Base-by-base conservation (phyloP, 1,284 basidiomycete species). In the Trametes versicolor region DNA sequence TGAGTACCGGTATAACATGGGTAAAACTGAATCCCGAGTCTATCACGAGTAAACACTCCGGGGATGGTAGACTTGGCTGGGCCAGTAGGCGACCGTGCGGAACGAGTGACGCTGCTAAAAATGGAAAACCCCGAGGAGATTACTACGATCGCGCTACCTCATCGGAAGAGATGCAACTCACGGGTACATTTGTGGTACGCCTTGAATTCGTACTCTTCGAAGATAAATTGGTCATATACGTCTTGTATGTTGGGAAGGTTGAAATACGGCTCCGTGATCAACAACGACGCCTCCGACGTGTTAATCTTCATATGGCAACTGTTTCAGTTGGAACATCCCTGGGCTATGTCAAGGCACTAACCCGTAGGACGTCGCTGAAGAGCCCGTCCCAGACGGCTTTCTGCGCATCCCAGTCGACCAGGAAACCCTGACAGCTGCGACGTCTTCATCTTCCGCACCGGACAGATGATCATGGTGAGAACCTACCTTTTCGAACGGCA, bases 11-110 rank as follows among this genome's bases (percentile, higher is more conserved):
- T 15, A 98, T 83, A 61, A 96, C 86, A 76, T 98, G 96, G 3
- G 95, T 96, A 78, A 91, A 97, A 76, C 93, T 95, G 82, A 96
- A 97, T 6, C 97, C 96, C 2, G 92, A 88, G 77, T 99, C 97
- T 47, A 98, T 83, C 58, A 98, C 82, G 52, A 98, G 78, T 69
- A 87, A 81, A 73, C 95, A 96, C 74, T 97, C 92, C 9, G 97
- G 90, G 60, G 80, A 60, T 59, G 85, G 80, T 17, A 82, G 63
- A 37, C 77, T 76, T 64, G 79, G 76, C 72, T 77, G 79, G 45
- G 76, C 77, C 77, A 90, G 92, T 53, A 95, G 77, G 58, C 80
- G 77, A 43, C 94, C 92, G 77, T 90, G 84, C 37, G 93, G 91
- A 58, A 94, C 83, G 65, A 94, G 78, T 3, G 91, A 87, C 51